Base-by-base conservation (phyloP, 225 moss, liverwort and hornwort genomes). In the Marchantia polymorpha region DNA sequence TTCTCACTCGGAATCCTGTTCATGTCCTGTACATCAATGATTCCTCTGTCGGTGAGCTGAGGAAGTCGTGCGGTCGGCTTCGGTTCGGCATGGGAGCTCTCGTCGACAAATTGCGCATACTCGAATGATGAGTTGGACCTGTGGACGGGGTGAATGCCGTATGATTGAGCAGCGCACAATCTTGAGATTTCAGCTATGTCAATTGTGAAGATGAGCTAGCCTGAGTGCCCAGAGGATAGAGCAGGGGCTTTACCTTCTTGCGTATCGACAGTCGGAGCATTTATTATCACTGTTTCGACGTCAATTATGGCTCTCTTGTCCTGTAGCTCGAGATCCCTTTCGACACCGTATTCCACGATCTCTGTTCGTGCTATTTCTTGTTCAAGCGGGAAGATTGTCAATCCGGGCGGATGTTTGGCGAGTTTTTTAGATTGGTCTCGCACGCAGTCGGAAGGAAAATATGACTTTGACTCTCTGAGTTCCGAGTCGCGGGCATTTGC, bases 231-330 rank as follows among this genome's bases (percentile, higher is more conserved):
- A 20, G 16, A 58, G 14, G 6, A 4, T 58, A 6, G 15, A 20
- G 15, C 5, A 58, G 19, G 20, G 12, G 16, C 58, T 20, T 58
- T 58, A 15, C 58, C 15, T 58, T 20, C 16, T 15, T 20, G 58
- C 17, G 14, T 58, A 0, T 58, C 17, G 6, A 15, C 12, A 19
- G n/a, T 10, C 22, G 3, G 0, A 22, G 64, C 20, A 1, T 25
- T 22, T 64, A 23, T 26, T 30, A 30, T 67, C 3, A 67, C n/a
- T 27, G 67, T 31, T 11, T 25, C n/a, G 61, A 8, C 9, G n/a
- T 67, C n/a, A 31, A 19, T 46, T 50, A 72, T 72, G 72, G 50
- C 72, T 3, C 72, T 52, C 48, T 72, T 72, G 72, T 72, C 72
- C 51, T 52, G 52, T 72, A 72, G 72, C 72, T 51, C 20, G 72